These are phyloP conservation scores for Solanum appendiculatum DNA, from an alignment of 257 asterid species.

Conservation along the genomic window DNA sequence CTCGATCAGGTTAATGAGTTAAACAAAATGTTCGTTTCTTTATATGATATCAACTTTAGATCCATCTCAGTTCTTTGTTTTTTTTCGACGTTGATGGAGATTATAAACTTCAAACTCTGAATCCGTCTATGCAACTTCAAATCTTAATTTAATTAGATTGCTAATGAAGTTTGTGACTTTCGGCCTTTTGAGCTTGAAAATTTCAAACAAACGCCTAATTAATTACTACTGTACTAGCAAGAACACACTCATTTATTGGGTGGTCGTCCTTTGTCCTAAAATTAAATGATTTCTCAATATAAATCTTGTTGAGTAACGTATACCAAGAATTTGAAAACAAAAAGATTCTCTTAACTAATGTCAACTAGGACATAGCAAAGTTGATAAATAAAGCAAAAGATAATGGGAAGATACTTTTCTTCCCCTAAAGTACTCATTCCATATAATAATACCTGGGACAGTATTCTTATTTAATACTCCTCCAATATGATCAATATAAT, in stretches of 20 bases:
- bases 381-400: neutral
- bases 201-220: neutral
- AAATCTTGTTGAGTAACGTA: neutral
- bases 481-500: neutral
- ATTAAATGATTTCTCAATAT: neutral
- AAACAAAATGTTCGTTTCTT: neutral
- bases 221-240: neutral
- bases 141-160: neutral
- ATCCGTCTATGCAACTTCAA: neutral
- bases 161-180: neutral
- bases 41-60: neutral
- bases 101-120: neutral
- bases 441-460: neutral
- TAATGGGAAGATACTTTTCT: neutral
- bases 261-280: neutral
- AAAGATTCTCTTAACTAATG: neutral
- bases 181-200: neutral
- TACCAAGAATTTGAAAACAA: neutral
- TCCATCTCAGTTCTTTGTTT: too few species aligned
- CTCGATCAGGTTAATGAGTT: neutral
- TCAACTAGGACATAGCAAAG: neutral
- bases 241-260: neutral
- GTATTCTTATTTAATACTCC: neutral
- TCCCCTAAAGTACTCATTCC: neutral
- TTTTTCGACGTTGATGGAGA: neutral